Percentiles rank a stretch among this genome's conserved stretches.
These are phyloP conservation scores for Mangifera indica DNA, from an alignment of 345 rosid species.

Conservation along the genomic window DNA sequence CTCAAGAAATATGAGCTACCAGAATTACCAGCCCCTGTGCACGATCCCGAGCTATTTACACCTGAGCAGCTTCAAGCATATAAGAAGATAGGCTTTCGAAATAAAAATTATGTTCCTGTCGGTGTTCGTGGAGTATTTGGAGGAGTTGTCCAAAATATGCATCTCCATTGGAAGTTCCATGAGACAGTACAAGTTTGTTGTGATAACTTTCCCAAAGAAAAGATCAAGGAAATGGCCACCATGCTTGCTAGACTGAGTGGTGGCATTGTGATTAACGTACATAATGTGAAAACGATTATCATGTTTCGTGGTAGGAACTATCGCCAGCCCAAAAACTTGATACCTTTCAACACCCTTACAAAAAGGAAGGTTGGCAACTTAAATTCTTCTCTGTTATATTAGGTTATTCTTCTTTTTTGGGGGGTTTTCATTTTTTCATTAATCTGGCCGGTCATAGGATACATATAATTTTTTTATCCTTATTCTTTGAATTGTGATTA, in stretches of 20 bases:
- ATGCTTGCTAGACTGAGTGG: constrained; percentile 92
- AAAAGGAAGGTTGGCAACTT: constrained; percentile 71
- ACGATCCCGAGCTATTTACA: constrained; percentile 90
- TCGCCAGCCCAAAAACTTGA: constrained; percentile 88
- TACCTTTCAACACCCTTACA: constrained; percentile 94
- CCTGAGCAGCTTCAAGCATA: constrained; percentile 79
- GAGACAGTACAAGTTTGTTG: constrained; percentile 98
- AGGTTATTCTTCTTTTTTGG: not conserved
- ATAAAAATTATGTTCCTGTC: constrained; percentile 90
- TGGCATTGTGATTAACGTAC: constrained; percentile 78
- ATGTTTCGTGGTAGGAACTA: constrained; percentile 98
- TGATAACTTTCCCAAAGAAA: constrained; percentile 90
- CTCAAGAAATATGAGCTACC: constrained; percentile 94
- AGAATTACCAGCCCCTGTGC: constrained; percentile 76
- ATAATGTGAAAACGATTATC: constrained; percentile 87
- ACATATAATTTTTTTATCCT: not conserved
- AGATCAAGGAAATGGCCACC: constrained; percentile 91
- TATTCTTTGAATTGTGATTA: not conserved
- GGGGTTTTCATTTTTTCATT: not conserved
- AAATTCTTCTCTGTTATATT: not conserved
- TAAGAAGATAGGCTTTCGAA: constrained; percentile 87
- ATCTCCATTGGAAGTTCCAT: constrained; percentile 98
- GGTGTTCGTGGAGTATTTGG: constrained; percentile 99
- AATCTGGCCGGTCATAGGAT: constrained; percentile 4
- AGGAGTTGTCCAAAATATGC: constrained; percentile 98